A percentile compares a stretch with the other conserved stretches of the same genome.
Conservation (phyloP, 768 basidiomycete genomes). For the Amanita inopinata region DNA sequence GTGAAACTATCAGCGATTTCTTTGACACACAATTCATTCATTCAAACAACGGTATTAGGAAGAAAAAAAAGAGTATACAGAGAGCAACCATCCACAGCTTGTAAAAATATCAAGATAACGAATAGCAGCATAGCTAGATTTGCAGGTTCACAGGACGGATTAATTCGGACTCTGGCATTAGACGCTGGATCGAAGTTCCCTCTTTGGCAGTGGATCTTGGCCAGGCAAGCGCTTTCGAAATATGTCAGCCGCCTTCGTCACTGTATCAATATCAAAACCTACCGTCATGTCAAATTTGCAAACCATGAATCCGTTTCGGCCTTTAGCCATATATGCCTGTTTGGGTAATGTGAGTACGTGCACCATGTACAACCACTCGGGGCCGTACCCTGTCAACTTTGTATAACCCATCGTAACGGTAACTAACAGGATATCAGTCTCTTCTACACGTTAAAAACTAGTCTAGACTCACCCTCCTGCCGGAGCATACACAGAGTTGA, state of each 20-base stretch:
- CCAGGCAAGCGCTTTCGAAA: slow-evolving; percentile 10
- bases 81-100: not conserved
- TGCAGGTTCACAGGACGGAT: no score
- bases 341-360: not conserved
- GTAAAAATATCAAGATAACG: not conserved
- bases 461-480: slow-evolving; percentile 18
- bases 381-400: slow-evolving; percentile 22
- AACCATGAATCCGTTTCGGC: slow-evolving; percentile 19
- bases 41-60: no score
- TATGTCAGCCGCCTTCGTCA: not conserved
- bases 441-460: not conserved
- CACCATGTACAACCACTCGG: not conserved
- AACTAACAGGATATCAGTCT: slow-evolving; percentile 15
- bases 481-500: slow-evolving; percentile 25
- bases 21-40: not conserved
- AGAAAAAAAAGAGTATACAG: no score
- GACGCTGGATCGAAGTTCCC: not conserved
- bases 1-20: no score
- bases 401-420: slow-evolving; percentile 37
- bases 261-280: slow-evolving; percentile 3
- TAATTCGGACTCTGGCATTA: not conserved
- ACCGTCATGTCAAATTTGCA: slow-evolving; percentile 23
- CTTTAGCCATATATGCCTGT: slow-evolving; percentile 22
- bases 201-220: slow-evolving; percentile 10
- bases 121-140: slow-evolving; percentile 17